Conservation (phyloP, 805 yeast genomes). For the Kazachstania psychrophila region DNA sequence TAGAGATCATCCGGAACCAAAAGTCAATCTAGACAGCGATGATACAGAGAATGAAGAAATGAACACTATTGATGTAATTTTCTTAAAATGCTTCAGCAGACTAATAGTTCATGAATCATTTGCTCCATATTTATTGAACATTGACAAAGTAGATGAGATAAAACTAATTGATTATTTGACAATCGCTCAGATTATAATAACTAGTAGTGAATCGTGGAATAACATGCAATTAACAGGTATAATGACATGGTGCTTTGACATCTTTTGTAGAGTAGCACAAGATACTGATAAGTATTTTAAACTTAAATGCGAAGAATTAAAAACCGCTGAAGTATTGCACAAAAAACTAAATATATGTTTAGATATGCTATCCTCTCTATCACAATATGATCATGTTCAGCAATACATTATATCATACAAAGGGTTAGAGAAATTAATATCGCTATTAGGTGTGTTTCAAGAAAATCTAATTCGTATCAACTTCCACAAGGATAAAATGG, state of each 20-base stretch:
- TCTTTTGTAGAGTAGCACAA: conserved; percentile 19
- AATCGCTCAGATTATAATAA: conserved; percentile 26
- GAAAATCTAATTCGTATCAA: conserved; percentile 27
- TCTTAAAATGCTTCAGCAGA: conserved; percentile 24
- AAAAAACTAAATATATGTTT: conserved; percentile 21
- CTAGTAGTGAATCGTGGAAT: conserved; percentile 33
- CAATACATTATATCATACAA: conserved; percentile 31
- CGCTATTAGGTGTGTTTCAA: conserved; percentile 28
- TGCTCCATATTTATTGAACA: conserved; percentile 21
- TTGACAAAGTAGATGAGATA: conserved; percentile 8
- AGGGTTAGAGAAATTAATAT: conserved; percentile 30
- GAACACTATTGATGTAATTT: conserved; percentile 8
- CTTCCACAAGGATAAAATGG: conserved; percentile 20
- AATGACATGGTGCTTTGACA: conserved; percentile 32
- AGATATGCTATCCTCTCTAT: conserved; percentile 30
- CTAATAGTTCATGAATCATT: conserved; percentile 31
- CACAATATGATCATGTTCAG: conserved; percentile 30
- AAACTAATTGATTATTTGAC: conserved; percentile 13
- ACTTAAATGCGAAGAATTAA: conserved; percentile 10
- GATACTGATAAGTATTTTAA: conserved; percentile 23
- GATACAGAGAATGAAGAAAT: not conserved
- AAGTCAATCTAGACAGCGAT: too few relatives aligned
- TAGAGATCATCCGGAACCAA: not conserved
- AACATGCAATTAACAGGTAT: conserved; percentile 32
- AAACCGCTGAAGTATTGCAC: conserved; percentile 18